Conservation (phyloP, 176 grass and related monocot species). For the Dactylis glomerata region DNA sequence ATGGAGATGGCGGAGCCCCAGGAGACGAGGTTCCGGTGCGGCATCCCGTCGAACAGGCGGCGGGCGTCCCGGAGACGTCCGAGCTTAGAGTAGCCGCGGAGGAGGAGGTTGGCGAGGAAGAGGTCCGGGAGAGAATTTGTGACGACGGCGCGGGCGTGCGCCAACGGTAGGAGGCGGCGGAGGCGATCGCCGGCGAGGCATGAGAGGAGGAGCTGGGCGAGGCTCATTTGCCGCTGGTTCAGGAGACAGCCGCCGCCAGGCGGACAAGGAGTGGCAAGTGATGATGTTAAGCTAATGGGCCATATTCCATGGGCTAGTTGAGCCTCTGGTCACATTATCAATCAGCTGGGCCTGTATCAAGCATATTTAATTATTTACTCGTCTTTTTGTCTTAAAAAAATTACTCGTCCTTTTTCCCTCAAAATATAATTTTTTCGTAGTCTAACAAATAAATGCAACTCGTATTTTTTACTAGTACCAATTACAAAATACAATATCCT, state of each 20-base stretch:
- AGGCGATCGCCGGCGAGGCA: conserved; percentile 44
- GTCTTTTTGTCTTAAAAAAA: no score
- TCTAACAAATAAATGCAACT: no score
- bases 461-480: no score
- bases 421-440: no score
- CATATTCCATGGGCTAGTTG: not conserved
- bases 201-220: conserved; percentile 39
- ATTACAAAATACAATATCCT: no score
- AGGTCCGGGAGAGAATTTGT: not conserved
- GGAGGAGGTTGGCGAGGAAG: conserved; percentile 52
- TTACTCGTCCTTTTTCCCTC: no score
- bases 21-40: conserved; percentile 48
- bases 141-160: conserved; percentile 46
- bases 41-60: conserved; percentile 58
- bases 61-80: conserved; percentile 32
- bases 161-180: conserved; percentile 24
- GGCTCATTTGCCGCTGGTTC: not conserved
- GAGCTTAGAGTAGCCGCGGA: conserved; percentile 53
- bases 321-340: not conserved
- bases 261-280: not conserved
- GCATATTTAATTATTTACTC: no score
- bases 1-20: conserved; percentile 78
- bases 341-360: no score
- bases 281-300: not conserved
- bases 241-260: not conserved